phyloP scores from a whole-genome alignment of 2,329 filamentous ascomycete species.

The Canariomyces notabilis region DNA sequence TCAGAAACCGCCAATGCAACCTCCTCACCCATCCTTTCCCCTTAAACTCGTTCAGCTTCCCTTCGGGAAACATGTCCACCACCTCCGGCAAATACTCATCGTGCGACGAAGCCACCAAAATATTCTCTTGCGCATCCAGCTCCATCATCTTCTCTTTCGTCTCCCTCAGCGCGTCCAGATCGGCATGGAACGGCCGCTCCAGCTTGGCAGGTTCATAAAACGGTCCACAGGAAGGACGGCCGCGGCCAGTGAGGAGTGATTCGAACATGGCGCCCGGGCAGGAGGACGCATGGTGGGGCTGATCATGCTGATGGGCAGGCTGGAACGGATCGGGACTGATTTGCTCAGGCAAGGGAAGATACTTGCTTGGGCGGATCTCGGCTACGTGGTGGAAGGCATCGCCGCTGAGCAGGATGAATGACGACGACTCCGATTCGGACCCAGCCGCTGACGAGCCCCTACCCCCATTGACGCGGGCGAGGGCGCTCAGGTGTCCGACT shows the following conservation, averaged over 20 bases:
- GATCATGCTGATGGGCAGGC: too few relatives aligned
- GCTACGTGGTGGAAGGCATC: slow-evolving; percentile 39
- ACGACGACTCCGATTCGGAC: slow-evolving; percentile 28
- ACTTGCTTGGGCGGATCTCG: slow-evolving; percentile 32
- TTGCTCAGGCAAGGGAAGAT: slow-evolving; percentile 35
- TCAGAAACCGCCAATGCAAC: slow-evolving; percentile 45
- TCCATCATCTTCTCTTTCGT: slow-evolving; percentile 43
- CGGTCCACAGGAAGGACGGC: slow-evolving; percentile 21
- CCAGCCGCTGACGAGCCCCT: too few relatives aligned
- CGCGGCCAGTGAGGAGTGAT: slow-evolving; percentile 32
- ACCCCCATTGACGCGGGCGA: too few relatives aligned
- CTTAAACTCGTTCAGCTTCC: slow-evolving; percentile 41
- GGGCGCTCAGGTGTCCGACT: slow-evolving; percentile 29
- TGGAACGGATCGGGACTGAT: slow-evolving; percentile 38
- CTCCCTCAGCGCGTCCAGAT: slow-evolving; percentile 30
- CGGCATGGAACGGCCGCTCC: slow-evolving; percentile 20
- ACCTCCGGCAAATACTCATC: slow-evolving; percentile 39
- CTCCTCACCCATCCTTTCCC: slow-evolving; percentile 42
- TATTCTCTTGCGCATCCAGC: slow-evolving; percentile 39
- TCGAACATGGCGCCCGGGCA: slow-evolving; percentile 40
- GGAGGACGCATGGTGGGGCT: slow-evolving; percentile 8
- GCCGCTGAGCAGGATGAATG: slow-evolving; percentile 40
- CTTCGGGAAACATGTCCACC: slow-evolving; percentile 44
- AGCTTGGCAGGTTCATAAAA: slow-evolving; percentile 29
- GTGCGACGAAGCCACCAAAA: slow-evolving; percentile 45